phyloP scores from a whole-genome alignment of 73 alveolate genomes.

The Uronychia setigera region DNA sequence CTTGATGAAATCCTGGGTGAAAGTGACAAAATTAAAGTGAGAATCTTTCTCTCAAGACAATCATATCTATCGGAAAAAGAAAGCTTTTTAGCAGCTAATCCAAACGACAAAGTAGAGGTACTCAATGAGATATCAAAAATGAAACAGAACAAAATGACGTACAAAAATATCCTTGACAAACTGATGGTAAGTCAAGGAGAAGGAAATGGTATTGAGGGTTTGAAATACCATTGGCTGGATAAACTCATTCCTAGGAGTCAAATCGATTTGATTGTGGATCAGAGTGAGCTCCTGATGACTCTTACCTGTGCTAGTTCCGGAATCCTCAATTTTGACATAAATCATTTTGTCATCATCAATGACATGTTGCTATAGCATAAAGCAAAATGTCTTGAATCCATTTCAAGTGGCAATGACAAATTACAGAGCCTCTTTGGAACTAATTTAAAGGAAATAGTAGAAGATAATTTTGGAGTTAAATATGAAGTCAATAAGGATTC shows the following conservation, averaged over 20 bases:
- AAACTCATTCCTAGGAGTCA: background rate
- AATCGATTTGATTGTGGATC: background rate
- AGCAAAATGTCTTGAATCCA: background rate
- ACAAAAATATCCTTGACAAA: background rate
- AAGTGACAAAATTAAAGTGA: too few species aligned
- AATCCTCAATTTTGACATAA: background rate
- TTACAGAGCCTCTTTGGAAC: background rate
- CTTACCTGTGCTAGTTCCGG: background rate
- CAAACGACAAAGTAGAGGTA: background rate
- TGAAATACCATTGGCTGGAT: background rate
- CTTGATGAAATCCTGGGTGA: background rate
- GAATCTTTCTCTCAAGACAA: background rate
- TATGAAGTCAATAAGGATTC: too few species aligned
- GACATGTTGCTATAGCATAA: background rate
- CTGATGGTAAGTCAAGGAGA: background rate
- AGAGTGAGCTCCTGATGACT: background rate
- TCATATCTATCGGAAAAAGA: background rate
- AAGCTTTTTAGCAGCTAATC: background rate
- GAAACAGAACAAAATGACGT: background rate
- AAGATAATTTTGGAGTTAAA: too few species aligned
- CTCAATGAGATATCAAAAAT: background rate
- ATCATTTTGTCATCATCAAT: background rate
- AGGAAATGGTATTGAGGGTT: background rate
- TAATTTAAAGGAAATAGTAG: too few species aligned
- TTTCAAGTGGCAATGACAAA: background rate